A percentile compares a stretch with the other conserved stretches of the same genome.
Evolutionary conservation across 164 flowering plant genomes (phyloP).

Genomic region (Chimonanthus salicifolius): DNA sequence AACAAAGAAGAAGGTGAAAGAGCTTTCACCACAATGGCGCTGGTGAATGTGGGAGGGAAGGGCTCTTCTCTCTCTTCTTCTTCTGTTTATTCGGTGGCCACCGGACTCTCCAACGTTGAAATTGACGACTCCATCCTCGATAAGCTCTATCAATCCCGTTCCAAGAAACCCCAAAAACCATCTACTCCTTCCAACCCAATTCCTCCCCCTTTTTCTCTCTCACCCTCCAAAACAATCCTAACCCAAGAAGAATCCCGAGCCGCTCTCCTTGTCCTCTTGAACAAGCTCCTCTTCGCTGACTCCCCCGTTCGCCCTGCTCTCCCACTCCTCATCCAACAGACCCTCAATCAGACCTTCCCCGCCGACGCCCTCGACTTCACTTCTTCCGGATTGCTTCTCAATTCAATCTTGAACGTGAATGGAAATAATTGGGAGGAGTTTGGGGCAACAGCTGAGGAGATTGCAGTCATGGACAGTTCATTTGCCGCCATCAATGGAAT

Average conservation of each 20-base stretch:
- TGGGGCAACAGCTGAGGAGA: slow-evolving; percentile 36
- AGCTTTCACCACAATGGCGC: slow-evolving; percentile 5
- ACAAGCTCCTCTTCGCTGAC: slow-evolving; percentile 41
- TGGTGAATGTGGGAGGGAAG: slow-evolving; percentile 47
- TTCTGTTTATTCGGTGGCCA: slow-evolving; percentile 41
- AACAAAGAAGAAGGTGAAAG: not conserved
- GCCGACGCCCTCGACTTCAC: slow-evolving; percentile 9
- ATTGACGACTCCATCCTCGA: slow-evolving; percentile 54
- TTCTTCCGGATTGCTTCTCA: slow-evolving; percentile 1
- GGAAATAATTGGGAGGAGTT: slow-evolving; percentile 12
- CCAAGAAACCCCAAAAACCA: slow-evolving; percentile 5
- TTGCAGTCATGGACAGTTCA: slow-evolving; percentile 28
- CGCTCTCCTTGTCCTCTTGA: slow-evolving; percentile 45
- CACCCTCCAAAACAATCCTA: slow-evolving; percentile 16
- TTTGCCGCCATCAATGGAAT: slow-evolving; percentile 35
- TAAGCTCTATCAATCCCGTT: slow-evolving; percentile 17
- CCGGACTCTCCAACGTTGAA: slow-evolving; percentile 25
- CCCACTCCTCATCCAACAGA: slow-evolving; percentile 19
- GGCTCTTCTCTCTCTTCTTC: slow-evolving; percentile 52
- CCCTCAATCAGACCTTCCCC: slow-evolving; percentile 17
- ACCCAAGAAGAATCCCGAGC: slow-evolving; percentile 48
- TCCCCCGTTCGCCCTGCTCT: slow-evolving; percentile 23
- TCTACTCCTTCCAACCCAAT: not conserved
- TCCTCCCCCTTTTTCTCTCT: too few relatives aligned
- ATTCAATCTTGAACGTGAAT: slow-evolving; percentile 11